A percentile compares a stretch with the other conserved stretches of the same genome.
phyloP scores from a whole-genome alignment of 2,329 filamentous ascomycete genomes.

The Exophiala calicioides region DNA sequence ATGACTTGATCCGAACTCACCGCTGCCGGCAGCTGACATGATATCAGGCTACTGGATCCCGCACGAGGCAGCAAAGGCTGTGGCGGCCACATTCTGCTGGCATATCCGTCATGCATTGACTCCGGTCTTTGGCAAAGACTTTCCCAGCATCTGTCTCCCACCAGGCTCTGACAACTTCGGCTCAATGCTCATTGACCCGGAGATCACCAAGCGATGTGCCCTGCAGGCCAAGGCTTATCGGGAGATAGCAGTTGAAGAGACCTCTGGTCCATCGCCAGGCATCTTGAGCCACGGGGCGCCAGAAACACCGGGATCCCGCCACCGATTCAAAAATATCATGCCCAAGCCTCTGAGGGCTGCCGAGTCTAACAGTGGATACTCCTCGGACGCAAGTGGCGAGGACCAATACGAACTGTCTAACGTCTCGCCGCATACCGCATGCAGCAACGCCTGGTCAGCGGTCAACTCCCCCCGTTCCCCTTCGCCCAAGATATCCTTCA shows the following conservation, averaged over 20 bases:
- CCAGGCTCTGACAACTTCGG: conserved; percentile 65
- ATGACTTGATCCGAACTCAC: conserved; percentile 6
- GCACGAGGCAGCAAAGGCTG: conserved; percentile 77
- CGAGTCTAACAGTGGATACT: conserved; percentile 44
- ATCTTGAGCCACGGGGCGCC: conserved; percentile 13
- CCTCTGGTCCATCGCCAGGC: conserved; percentile 6
- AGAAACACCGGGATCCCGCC: conserved; percentile 16
- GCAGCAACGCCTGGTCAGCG: conserved; percentile 43
- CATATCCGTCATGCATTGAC: conserved; percentile 81
- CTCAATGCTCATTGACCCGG: conserved; percentile 65
- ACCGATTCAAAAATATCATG: conserved; percentile 24
- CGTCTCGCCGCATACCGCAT: conserved; percentile 43
- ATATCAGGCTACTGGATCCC: conserved; percentile 91
- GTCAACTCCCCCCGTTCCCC: conserved; percentile 43
- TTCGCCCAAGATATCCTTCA: conserved; percentile 20
- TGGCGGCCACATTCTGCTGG: conserved; percentile 88
- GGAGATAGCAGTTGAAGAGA: conserved; percentile 32
- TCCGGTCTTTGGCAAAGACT: conserved; percentile 83
- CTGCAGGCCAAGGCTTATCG: conserved; percentile 37
- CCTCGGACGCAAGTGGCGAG: conserved; percentile 43
- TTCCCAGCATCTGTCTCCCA: conserved; percentile 69
- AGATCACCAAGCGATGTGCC: conserved; percentile 57
- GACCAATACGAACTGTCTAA: conserved; percentile 36
- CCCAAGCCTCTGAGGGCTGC: conserved; percentile 31
- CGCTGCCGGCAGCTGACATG: conserved; percentile 18